Evolutionary conservation across 1,139 yeast genomes (phyloP).

Genomic region (Debaryomycetaceae sp.): DNA sequence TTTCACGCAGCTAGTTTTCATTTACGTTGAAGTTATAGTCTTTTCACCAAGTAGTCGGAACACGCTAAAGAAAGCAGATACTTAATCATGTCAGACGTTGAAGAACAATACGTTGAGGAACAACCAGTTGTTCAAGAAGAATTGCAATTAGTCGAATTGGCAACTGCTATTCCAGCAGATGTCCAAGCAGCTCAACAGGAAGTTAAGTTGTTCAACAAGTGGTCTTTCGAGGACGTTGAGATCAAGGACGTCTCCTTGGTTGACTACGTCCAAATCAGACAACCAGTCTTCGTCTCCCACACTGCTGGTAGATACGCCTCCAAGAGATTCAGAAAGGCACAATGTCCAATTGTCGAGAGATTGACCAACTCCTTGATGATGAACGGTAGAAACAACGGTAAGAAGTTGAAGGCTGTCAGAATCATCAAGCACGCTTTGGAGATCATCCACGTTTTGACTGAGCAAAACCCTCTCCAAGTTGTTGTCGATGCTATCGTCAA

Average conservation of each 20-base stretch:
- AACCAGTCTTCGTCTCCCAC: conserved; percentile 98
- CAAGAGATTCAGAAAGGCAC: conserved; percentile 99
- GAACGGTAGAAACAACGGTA: conserved; percentile 99
- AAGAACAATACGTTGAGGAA: conserved; percentile 40
- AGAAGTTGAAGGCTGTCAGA: conserved; percentile 99
- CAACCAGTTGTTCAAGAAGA: conserved; percentile 65
- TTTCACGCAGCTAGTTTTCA: conserved; percentile 2
- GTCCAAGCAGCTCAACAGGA: conserved; percentile 95
- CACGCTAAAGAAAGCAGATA: neutral
- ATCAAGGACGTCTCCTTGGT: conserved; percentile 97
- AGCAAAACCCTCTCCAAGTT: conserved; percentile 99
- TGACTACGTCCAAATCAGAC: conserved; percentile 97
- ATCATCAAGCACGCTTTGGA: conserved; percentile 99
- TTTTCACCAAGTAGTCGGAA: neutral
- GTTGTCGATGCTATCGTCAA: conserved; percentile 98
- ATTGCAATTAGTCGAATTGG: conserved; percentile 79
- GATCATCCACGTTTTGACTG: conserved; percentile 96
- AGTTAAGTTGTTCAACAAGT: conserved; percentile 98
- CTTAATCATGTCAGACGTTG: conserved; percentile 49
- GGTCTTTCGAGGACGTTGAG: conserved; percentile 98
- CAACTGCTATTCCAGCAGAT: conserved; percentile 94
- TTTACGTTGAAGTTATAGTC: neutral
- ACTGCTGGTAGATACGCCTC: conserved; percentile 99
- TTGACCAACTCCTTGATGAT: conserved; percentile 99
- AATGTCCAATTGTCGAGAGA: conserved; percentile 99